Percentiles rank a stretch among this genome's conserved stretches.
phyloP scores from a whole-genome alignment of 306 rosid genomes.

The Citrullus colocynthis region DNA sequence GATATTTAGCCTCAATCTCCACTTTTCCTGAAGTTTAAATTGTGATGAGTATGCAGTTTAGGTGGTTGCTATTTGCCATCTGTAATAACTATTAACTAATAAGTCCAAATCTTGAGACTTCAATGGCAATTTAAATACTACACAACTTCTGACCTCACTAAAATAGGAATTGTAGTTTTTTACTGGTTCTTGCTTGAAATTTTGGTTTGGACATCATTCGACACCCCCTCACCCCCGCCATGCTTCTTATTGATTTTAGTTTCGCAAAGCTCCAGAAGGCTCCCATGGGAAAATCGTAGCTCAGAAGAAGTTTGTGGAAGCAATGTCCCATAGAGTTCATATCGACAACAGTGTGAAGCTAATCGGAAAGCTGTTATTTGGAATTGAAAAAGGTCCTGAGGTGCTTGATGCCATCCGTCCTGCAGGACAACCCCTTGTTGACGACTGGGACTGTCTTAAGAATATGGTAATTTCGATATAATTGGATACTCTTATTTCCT shows the following conservation, averaged over 20 bases:
- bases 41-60: background rate
- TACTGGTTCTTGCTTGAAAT: background rate
- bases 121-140: background rate
- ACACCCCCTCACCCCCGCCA: background rate
- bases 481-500: background rate
- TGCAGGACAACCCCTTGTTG: conserved; percentile 64
- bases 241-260: conserved; percentile 30
- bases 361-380: conserved; percentile 67
- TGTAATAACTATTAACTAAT: background rate
- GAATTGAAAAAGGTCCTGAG: conserved; percentile 61
- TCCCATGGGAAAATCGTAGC: conserved; percentile 56
- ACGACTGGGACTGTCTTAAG: conserved; percentile 82
- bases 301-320: conserved; percentile 73
- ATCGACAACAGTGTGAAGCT: conserved; percentile 62
- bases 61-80: background rate
- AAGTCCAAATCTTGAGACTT: background rate
- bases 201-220: background rate
- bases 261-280: conserved; percentile 76
- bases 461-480: conserved; percentile 32
- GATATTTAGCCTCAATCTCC: background rate
- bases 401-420: conserved; percentile 42
- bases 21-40: background rate
- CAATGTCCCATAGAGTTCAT: conserved; percentile 81
- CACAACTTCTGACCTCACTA: background rate
- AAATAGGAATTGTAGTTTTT: background rate